Evolutionary conservation across 192 early-diverging fungal genomes (phyloP).

Genomic region (Backusella sp.): DNA sequence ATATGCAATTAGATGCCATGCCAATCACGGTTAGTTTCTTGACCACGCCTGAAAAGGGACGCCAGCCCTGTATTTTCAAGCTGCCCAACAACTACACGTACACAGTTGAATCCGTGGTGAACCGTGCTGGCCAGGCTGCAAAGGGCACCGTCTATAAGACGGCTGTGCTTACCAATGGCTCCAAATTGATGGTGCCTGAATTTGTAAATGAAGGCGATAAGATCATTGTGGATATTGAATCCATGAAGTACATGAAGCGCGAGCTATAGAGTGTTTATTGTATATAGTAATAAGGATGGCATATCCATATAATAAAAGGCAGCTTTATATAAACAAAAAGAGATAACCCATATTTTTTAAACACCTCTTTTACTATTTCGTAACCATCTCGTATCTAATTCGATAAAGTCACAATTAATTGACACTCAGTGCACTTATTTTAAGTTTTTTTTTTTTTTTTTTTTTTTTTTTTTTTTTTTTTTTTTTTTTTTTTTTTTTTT

Average conservation of each 20-base stretch:
- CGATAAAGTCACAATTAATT: neutral
- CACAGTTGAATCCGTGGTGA: slow-evolving; percentile 52
- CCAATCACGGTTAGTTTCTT: slow-evolving; percentile 53
- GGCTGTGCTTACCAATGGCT: slow-evolving; percentile 64
- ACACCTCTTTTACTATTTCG: no score
- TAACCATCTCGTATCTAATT: neutral
- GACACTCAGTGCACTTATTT: neutral
- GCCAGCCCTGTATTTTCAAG: slow-evolving; percentile 57
- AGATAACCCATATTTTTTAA: no score
- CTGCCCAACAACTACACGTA: slow-evolving; percentile 59
- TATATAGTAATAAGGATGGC: neutral
- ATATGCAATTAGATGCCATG: slow-evolving; percentile 43
- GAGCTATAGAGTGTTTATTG: slow-evolving; percentile 29
- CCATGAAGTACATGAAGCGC: slow-evolving; percentile 61
- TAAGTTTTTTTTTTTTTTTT: neutral
- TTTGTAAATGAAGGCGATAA: slow-evolving; percentile 79
- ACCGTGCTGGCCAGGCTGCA: slow-evolving; percentile 51
- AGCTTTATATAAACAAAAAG: no score
- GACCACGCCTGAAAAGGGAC: slow-evolving; percentile 45
- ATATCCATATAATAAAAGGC: no score
- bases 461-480: no score
- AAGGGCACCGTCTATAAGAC: slow-evolving; percentile 71
- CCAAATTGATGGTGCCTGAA: slow-evolving; percentile 72
- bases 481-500: no score
- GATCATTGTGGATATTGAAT: slow-evolving; percentile 68